Conservation (phyloP, 768 basidiomycete genomes). For the Tubosaeta sp. region DNA sequence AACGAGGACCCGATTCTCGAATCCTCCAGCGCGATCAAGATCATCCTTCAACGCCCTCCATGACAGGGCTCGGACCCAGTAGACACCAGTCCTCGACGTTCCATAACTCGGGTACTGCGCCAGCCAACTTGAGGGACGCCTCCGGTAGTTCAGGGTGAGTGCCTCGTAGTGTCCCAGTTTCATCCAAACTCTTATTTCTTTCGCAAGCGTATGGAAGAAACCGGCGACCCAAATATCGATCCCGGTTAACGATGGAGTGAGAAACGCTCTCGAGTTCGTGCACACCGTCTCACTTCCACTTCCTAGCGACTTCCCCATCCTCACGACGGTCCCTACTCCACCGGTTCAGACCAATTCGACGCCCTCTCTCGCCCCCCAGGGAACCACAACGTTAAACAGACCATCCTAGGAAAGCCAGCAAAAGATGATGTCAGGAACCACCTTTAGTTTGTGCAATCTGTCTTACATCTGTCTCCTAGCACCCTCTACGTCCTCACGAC, state of each 20-base stretch:
- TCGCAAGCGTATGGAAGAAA: constrained; percentile 14
- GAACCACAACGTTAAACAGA: constrained; percentile 23
- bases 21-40: constrained; percentile 12
- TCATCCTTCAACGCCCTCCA: constrained; percentile 4
- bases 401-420: constrained; percentile 13
- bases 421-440: constrained; percentile 3
- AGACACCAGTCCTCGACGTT: constrained; percentile 9
- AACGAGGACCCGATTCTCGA: constrained; percentile 1
- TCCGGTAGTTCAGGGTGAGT: constrained; percentile 21
- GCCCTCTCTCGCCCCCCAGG: not conserved
- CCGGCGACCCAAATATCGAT: constrained; percentile 19
- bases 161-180: not conserved
- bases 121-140: constrained; percentile 29
- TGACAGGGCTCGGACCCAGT: constrained; percentile 8
- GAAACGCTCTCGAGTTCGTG: not conserved
- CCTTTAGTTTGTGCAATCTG: not conserved
- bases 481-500: constrained; percentile 2
- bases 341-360: not conserved
- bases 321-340: constrained; percentile 14
- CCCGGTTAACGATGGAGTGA: constrained; percentile 16
- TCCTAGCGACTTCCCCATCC: constrained; percentile 6
- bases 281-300: constrained; percentile 2
- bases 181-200: constrained; percentile 6
- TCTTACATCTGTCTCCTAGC: constrained; percentile 11
- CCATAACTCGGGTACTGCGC: constrained; percentile 7